These are phyloP conservation scores for Cutaneotrichosporon arboriforme DNA, from an alignment of 1,284 basidiomycete species.

Conservation along the genomic window DNA sequence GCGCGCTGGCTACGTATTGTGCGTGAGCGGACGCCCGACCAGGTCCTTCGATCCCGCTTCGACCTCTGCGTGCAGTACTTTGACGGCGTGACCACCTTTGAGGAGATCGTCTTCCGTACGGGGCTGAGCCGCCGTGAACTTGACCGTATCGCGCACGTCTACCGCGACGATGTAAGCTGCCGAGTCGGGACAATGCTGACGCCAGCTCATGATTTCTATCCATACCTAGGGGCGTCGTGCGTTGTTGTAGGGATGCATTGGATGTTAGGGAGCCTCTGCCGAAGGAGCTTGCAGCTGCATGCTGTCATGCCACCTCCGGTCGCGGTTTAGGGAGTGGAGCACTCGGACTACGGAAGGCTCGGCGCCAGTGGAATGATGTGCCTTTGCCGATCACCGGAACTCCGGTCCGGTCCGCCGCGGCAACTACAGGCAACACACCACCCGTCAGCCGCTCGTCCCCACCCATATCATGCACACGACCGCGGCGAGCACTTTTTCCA, in stretches of 20 bases:
- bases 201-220: constrained; percentile 37
- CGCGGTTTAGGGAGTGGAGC: too few relatives aligned
- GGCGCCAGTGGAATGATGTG: too few relatives aligned
- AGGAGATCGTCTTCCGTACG: constrained; percentile 46
- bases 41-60: constrained; percentile 37
- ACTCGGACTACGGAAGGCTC: too few relatives aligned
- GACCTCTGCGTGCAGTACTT: constrained; percentile 47
- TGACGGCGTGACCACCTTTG: constrained; percentile 43
- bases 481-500: too few relatives aligned
- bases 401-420: constrained; percentile 9
- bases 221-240: constrained; percentile 30
- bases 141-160: constrained; percentile 34
- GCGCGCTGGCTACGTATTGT: constrained; percentile 42
- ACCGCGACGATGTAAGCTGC: constrained; percentile 37
- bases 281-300: too few relatives aligned
- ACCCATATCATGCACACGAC: too few relatives aligned
- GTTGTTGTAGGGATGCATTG: too few relatives aligned
- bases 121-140: constrained; percentile 37
- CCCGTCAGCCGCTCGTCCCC: not conserved
- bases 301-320: too few relatives aligned
- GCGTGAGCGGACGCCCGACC: constrained; percentile 31
- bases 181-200: not conserved
- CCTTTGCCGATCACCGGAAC: not conserved
- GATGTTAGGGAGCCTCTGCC: too few relatives aligned
- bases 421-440: constrained; percentile 1